These are phyloP conservation scores for Aspergillus versicolor DNA, from an alignment of 2,329 filamentous ascomycete species.

Conservation along the genomic window DNA sequence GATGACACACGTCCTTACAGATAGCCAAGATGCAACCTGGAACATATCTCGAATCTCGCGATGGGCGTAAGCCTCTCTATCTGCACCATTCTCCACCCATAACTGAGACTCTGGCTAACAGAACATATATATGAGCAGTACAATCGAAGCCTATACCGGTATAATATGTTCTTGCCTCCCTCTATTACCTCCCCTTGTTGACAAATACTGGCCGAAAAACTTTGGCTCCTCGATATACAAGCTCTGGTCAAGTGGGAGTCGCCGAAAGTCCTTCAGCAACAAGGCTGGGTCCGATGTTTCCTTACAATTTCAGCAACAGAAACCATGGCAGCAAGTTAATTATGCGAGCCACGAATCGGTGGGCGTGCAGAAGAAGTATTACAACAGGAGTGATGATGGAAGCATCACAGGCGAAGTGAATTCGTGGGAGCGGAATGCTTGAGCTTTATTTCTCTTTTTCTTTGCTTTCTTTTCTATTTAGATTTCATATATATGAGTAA, in stretches of 20 bases:
- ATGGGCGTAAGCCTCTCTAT: conserved; percentile 4
- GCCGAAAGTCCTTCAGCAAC: neutral
- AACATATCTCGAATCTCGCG: conserved; percentile 7
- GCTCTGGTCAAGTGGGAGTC: neutral
- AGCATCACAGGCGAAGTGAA: no score
- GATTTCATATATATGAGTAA: no score
- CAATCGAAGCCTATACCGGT: conserved; percentile 9
- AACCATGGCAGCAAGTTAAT: neutral
- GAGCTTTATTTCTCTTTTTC: no score
- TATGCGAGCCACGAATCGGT: neutral
- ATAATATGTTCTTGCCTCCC: conserved; percentile 12
- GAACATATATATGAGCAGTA: neutral
- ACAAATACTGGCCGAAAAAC: neutral
- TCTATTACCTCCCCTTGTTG: neutral
- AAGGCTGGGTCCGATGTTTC: neutral
- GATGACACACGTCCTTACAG: neutral
- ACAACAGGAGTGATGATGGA: no score
- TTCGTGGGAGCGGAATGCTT: no score
- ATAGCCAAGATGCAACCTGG: neutral
- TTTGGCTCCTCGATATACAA: neutral
- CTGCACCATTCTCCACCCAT: neutral
- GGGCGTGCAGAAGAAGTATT: no score
- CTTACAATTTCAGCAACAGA: neutral
- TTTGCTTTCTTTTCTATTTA: no score
- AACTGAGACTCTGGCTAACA: no score